Base-by-base conservation (phyloP, 768 basidiomycete genomes). In the Antrodiella citrinella region DNA sequence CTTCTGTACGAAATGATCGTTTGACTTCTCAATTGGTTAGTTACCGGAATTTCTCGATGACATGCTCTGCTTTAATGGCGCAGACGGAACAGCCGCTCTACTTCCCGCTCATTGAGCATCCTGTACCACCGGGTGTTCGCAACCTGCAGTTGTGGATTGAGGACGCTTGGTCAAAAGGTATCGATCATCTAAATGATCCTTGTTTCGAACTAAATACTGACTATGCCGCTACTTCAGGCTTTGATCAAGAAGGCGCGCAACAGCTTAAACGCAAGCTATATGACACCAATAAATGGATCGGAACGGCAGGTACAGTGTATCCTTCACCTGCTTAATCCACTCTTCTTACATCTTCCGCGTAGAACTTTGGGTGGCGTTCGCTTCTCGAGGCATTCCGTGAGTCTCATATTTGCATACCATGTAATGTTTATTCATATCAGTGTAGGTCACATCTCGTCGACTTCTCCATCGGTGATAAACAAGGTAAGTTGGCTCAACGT, bases 21-120 rank as follows among this genome's bases (percentile, higher is more conserved):
- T 5, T 2, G n/a, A 49, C 24, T 47, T 54, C 47, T 39, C 20
- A 20, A 13, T 22, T 20, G 3, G 10, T 45, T 5, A 91, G 89
- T 21, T 91, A 92, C 60, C 82, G 87, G 19, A 91, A 90, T 62
- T 91, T 84, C 57, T 57, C 88, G 55, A 91, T 92, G 82, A 70
- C 76, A 7, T 91, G 87, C 60, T 71, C 82, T 2, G 75, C 78
- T 4, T 73, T 92, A 19, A 81, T 87, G 75, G 75, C 72, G 45
- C 90, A 92, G 60, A 65, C 65, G 47, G 50, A 64, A 11, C 84
- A 87, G 60, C 75, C 77, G 1, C 49, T 74, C 49, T 92, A 91
- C 64, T 76, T 75, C 50, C 67, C 76, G 1, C 67, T 82, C 15
- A 69, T 91, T 2, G 77, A 81, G 47, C 54, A 66, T n/a, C 76